A percentile compares a stretch with the other conserved stretches of the same genome.
Conservation (phyloP, 1,139 yeast genomes). For the Arxiozyma slooffiae region DNA sequence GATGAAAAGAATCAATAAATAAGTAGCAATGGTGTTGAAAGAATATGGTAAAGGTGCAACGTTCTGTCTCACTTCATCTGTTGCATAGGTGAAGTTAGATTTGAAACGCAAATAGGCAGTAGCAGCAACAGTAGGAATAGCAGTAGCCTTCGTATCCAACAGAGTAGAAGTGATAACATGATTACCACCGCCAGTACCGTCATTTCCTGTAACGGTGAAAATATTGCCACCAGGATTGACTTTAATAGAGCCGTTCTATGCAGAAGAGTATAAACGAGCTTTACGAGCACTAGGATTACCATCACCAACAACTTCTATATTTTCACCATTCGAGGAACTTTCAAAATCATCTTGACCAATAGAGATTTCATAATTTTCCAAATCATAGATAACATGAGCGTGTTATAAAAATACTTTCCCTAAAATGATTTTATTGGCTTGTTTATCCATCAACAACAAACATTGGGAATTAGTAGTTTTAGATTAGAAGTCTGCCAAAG, state of each 20-base stretch:
- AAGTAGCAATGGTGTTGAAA: not conserved
- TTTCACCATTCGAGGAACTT: conserved; percentile 29
- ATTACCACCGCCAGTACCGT: not conserved
- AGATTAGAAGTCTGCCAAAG: conserved; percentile 36
- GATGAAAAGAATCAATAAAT: not conserved
- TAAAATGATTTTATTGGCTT: conserved; percentile 33
- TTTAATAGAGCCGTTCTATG: conserved; percentile 1
- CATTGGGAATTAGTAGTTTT: conserved; percentile 21
- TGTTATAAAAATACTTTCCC: conserved; percentile 70
- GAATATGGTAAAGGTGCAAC: not conserved
- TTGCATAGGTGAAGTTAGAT: not conserved
- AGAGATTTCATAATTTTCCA: conserved; percentile 54
- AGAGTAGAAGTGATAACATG: conserved; percentile 1
- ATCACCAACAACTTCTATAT: conserved; percentile 37
- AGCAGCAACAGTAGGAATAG: not conserved
- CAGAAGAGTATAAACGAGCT: conserved; percentile 33
- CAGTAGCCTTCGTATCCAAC: no score
- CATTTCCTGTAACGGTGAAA: conserved; percentile 13
- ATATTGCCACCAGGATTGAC: conserved; percentile 18
- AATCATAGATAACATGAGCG: conserved; percentile 71
- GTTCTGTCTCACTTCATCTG: not conserved
- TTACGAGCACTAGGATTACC: conserved; percentile 40
- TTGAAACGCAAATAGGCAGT: not conserved
- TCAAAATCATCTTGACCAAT: conserved; percentile 50
- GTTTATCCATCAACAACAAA: conserved; percentile 30